Conservation (phyloP, 495 filamentous ascomycete genomes). For the Xylaria sp. region DNA sequence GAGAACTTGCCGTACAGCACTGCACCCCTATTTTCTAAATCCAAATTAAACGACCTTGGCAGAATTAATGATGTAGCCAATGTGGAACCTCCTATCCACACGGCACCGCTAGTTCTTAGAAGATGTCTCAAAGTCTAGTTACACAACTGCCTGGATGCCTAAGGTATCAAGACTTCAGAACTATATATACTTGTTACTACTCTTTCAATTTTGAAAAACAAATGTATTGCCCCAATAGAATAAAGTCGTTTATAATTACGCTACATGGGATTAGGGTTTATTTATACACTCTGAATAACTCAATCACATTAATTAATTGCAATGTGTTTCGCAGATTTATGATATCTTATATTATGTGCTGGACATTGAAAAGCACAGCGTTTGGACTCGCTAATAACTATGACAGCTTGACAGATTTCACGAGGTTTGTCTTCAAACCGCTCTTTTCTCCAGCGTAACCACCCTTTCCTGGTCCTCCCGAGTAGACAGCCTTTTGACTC, state of each 20-base stretch:
- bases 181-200: background rate
- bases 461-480: constrained; percentile 85
- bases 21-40: background rate
- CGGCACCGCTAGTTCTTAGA: background rate
- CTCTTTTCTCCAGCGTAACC: constrained; percentile 93
- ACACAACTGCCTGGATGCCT: constrained; percentile 3
- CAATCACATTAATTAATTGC: background rate
- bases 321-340: background rate
- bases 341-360: background rate
- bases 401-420: constrained; percentile 91
- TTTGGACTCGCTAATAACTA: background rate
- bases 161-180: background rate
- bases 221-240: too few species aligned
- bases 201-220: too few species aligned
- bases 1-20: background rate
- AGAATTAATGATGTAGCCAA: background rate
- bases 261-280: background rate
- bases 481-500: constrained; percentile 81
- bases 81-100: background rate
- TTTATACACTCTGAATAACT: background rate
- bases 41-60: background rate
- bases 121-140: background rate
- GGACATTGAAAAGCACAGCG: background rate
- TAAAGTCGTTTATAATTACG: background rate
- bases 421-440: constrained; percentile 90